phyloP scores from a whole-genome alignment of 2,329 filamentous ascomycete genomes.

The Chrysosporium queenslandicum region DNA sequence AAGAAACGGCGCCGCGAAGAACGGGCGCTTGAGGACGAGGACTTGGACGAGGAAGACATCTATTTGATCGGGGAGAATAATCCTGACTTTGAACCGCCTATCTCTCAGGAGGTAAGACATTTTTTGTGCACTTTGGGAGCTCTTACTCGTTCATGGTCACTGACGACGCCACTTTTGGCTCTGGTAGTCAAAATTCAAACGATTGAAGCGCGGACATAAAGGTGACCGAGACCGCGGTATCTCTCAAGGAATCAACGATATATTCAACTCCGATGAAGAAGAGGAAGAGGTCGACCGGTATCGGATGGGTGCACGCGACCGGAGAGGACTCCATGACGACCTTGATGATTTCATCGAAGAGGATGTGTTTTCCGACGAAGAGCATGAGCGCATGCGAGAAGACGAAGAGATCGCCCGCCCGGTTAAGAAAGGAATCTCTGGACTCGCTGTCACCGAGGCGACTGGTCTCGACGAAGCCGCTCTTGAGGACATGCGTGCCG shows the following conservation, averaged over 20 bases:
- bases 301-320: slow-evolving; percentile 34
- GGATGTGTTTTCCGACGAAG: slow-evolving; percentile 81
- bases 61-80: slow-evolving; percentile 83
- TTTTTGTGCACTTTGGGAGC: not conserved
- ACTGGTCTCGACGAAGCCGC: slow-evolving; percentile 84
- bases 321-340: slow-evolving; percentile 60
- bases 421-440: slow-evolving; percentile 56
- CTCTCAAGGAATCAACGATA: slow-evolving; percentile 71
- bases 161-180: slow-evolving; percentile 5
- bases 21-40: slow-evolving; percentile 71
- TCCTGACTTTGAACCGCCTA: slow-evolving; percentile 57
- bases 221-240: slow-evolving; percentile 52
- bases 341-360: slow-evolving; percentile 97
- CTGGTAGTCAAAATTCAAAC: slow-evolving; percentile 77
- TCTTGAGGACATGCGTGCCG: slow-evolving; percentile 88
- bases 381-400: slow-evolving; percentile 63
- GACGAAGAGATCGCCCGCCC: slow-evolving; percentile 83
- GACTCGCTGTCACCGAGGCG: slow-evolving; percentile 62
- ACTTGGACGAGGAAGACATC: slow-evolving; percentile 86
- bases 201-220: slow-evolving; percentile 82
- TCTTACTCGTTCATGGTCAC: not conserved
- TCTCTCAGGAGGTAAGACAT: slow-evolving; percentile 55
- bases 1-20: slow-evolving; percentile 68
- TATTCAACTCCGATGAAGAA: slow-evolving; percentile 93
- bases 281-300: slow-evolving; percentile 49